Evolutionary conservation across 2,329 filamentous ascomycete species (phyloP).

Genomic region (Akanthomyces uredinophilus): DNA sequence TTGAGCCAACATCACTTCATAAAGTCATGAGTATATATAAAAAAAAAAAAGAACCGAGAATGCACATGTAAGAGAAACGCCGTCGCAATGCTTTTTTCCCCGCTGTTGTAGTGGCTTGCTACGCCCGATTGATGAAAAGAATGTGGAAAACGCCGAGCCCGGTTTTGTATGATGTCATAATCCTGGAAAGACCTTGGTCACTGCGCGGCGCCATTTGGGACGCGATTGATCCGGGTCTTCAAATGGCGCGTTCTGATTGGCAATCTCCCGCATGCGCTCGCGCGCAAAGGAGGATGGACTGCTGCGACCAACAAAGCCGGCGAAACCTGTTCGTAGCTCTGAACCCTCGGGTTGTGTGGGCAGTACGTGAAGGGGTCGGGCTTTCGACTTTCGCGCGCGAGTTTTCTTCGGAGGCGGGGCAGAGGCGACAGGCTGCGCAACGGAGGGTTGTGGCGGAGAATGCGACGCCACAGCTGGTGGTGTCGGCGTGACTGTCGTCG

Average conservation of each 20-base stretch:
- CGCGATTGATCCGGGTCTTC: constrained; percentile 37
- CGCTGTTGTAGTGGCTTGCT: background rate
- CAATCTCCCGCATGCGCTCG: constrained; percentile 40
- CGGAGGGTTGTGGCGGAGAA: background rate
- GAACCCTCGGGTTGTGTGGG: constrained; percentile 34
- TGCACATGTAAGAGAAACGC: background rate
- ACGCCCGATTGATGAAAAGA: background rate
- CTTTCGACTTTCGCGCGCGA: constrained; percentile 15
- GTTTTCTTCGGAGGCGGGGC: constrained; percentile 17
- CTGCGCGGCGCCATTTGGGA: constrained; percentile 37
- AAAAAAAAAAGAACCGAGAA: constrained; percentile 3
- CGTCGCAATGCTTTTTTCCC: constrained; percentile 11
- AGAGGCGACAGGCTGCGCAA: background rate
- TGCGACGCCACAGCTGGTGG: background rate
- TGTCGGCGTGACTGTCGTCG: background rate
- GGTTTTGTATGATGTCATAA: constrained; percentile 14
- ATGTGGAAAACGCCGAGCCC: background rate
- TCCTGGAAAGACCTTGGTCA: constrained; percentile 41
- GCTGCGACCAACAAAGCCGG: constrained; percentile 28
- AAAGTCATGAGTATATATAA: constrained; percentile 5
- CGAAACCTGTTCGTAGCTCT: constrained; percentile 23
- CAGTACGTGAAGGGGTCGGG: constrained; percentile 26
- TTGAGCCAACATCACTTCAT: background rate
- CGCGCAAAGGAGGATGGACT: constrained; percentile 41
- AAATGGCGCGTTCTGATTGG: constrained; percentile 37